Percentiles rank a stretch among this genome's conserved stretches.
These are phyloP conservation scores for Starmerella floricola DNA, from an alignment of 805 yeast species.

Conservation along the genomic window DNA sequence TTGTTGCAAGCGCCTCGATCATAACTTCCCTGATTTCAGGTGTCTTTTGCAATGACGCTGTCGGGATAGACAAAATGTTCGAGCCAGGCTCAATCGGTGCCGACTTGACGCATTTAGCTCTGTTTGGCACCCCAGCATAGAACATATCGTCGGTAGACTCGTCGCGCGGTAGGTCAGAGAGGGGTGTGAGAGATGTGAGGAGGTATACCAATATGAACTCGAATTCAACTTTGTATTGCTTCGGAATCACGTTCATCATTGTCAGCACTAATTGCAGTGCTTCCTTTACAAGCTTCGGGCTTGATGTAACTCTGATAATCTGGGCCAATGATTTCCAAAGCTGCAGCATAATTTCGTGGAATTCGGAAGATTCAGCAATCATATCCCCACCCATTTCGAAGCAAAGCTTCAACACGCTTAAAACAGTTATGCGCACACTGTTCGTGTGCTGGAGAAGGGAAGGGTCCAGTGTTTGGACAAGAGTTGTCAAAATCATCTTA, in stretches of 20 bases:
- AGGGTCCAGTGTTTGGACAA: slow-evolving; percentile 71
- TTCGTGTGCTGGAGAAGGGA: slow-evolving; percentile 49
- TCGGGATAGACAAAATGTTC: slow-evolving; percentile 18
- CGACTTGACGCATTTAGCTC: slow-evolving; percentile 45
- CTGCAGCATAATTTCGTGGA: slow-evolving; percentile 57
- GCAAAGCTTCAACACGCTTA: slow-evolving; percentile 61
- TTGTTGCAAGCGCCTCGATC: slow-evolving; percentile 64
- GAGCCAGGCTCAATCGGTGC: slow-evolving; percentile 29
- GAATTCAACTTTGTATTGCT: slow-evolving; percentile 61
- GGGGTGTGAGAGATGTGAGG: slow-evolving; percentile 29
- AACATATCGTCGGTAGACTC: slow-evolving; percentile 30
- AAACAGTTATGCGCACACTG: slow-evolving; percentile 70
- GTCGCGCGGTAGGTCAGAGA: slow-evolving; percentile 30
- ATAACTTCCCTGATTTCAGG: slow-evolving; percentile 55
- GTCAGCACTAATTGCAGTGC: slow-evolving; percentile 67
- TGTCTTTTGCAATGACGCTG: slow-evolving; percentile 19
- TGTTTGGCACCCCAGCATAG: slow-evolving; percentile 32
- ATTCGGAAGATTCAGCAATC: slow-evolving; percentile 48
- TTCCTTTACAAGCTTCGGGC: slow-evolving; percentile 57
- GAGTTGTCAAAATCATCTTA: slow-evolving; percentile 14
- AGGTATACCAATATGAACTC: slow-evolving; percentile 41
- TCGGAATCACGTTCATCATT: slow-evolving; percentile 53
- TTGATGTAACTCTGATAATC: slow-evolving; percentile 55
- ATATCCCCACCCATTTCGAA: slow-evolving; percentile 68
- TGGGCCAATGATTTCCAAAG: slow-evolving; percentile 78